These are phyloP conservation scores for Schwanniomyces yamadae DNA, from an alignment of 805 yeast species.

Conservation along the genomic window DNA sequence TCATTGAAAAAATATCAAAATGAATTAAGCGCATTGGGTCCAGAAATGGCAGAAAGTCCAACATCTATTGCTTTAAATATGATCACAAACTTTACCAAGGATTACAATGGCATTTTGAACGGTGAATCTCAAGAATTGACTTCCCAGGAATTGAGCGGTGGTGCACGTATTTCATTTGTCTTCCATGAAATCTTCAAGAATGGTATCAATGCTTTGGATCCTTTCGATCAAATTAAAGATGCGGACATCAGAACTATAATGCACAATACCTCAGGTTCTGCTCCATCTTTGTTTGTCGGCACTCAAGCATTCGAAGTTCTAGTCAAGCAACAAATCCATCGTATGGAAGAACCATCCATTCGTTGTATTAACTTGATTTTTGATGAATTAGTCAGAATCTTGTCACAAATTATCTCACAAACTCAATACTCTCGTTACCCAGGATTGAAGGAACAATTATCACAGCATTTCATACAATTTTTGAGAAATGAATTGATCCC, in stretches of 20 bases:
- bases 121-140: conserved; percentile 92
- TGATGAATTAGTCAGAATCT: conserved; percentile 90
- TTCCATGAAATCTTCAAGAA: conserved; percentile 94
- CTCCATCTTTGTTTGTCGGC: conserved; percentile 95
- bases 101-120: conserved; percentile 84
- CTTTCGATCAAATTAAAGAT: conserved; percentile 94
- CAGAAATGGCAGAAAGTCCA: conserved; percentile 85
- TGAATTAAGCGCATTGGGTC: conserved; percentile 79
- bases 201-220: conserved; percentile 89
- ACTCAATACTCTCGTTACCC: conserved; percentile 89
- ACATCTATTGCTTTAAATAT: conserved; percentile 85
- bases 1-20: conserved; percentile 80
- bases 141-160: conserved; percentile 90
- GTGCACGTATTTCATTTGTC: conserved; percentile 95
- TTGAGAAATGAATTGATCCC: conserved; percentile 79
- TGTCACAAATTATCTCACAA: conserved; percentile 78
- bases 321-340: conserved; percentile 87
- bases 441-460: conserved; percentile 79
- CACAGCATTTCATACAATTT: conserved; percentile 74
- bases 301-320: conserved; percentile 96
- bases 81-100: conserved; percentile 90
- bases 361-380: conserved; percentile 88
- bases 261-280: conserved; percentile 94
- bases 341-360: conserved; percentile 91
- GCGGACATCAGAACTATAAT: conserved; percentile 94